Evolutionary conservation across 2,329 filamentous ascomycete species (phyloP), one percentile per base, ranked within the genome.

Genomic region (Anisogramma anomala): DNA sequence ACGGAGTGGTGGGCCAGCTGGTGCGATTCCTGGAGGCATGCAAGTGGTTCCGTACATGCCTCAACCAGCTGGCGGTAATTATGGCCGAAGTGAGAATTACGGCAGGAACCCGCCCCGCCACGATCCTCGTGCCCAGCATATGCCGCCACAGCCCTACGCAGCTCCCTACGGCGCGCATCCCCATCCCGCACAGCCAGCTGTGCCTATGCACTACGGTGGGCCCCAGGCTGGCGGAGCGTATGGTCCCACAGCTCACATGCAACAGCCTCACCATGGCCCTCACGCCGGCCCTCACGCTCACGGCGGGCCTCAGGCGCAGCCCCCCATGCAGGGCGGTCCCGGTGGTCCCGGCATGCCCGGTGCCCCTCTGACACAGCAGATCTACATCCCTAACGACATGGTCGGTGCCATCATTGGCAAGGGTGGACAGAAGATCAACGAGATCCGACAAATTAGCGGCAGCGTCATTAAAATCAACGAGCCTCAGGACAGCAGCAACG

Each of bases 381-480:
- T 98, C 52, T 98, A 84, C 66, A 98, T 98, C 54, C 91, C 91
- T 44, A 98, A 98, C 59, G 91, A 98, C 57, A 96, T 98, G 91
- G 91, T 98, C 40, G 91, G 91, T 49, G 91, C 91, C 42, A 98
- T 98, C 55, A 98, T 98, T 54, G 91, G 91, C 56, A 98, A 98
- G 67, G 91, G 91, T 48, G 91, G 91, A 50, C 84, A 87, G 42
- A 98, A 98, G 75, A 98, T 98, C 72, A 98, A 98, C 59, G 91
- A 98, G 65, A 98, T 98, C 51, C 80, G 91, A 52, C 87, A 95
- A 61, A 79, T 98, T 54, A 93, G 84, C 61, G 91, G 89, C 52
- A 96, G 89, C 65, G 88, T 98, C 34, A 96, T 98, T 63, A 98
- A 98, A 71, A 98, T 98, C 71, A 96, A 98, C 60, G 91, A 98